phyloP scores from a whole-genome alignment of 768 basidiomycete species.

The Amanita fuliginea region DNA sequence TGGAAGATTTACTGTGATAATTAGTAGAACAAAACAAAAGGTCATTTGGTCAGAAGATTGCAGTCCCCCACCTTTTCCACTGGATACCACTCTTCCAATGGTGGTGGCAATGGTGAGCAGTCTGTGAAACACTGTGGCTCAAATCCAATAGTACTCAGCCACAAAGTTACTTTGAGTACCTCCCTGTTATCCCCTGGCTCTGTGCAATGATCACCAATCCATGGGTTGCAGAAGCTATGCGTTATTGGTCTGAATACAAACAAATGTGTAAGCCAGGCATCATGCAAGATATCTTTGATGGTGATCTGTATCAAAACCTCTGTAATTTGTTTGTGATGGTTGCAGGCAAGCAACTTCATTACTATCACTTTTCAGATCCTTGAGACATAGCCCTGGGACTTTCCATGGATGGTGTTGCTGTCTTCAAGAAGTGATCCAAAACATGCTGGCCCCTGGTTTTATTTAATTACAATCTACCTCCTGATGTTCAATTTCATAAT shows the following conservation, averaged over 20 bases:
- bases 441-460: conserved; percentile 29
- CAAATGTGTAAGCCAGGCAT: not conserved
- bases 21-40: too few species aligned
- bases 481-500: conserved; percentile 25
- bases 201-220: conserved; percentile 9
- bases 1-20: too few species aligned
- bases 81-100: too few species aligned
- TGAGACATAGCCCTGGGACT: too few species aligned
- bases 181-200: conserved; percentile 20
- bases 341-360: not conserved
- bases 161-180: conserved; percentile 10
- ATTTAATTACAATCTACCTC: conserved; percentile 20
- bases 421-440: not conserved
- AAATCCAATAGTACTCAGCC: not conserved
- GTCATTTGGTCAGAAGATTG: too few species aligned
- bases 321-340: conserved; percentile 11
- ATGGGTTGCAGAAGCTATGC: not conserved
- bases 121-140: not conserved
- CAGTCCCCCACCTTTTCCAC: too few species aligned
- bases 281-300: conserved; percentile 17
- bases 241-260: conserved; percentile 17
- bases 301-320: conserved; percentile 10
- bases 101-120: too few species aligned
- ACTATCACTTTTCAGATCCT: not conserved
- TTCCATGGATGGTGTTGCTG: not conserved